Base-by-base conservation (phyloP, 305 asterid genomes). In the Coffea humblotiana region DNA sequence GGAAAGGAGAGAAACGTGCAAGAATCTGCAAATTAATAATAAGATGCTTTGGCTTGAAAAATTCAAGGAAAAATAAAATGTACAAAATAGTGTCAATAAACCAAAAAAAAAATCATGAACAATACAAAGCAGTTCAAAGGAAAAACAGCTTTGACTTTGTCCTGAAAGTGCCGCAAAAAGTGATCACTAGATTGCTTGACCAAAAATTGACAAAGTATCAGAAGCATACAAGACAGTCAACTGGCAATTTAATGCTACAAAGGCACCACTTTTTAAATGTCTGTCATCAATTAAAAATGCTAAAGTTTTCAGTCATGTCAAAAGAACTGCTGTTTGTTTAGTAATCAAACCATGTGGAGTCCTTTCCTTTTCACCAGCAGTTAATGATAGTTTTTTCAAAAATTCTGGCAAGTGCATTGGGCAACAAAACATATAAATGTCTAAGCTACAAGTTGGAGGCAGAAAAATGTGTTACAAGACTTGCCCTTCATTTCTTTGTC, bases 1-100 rank as follows among this genome's bases (percentile, higher is more conserved):
- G 90, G 79, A 84, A 73, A 68, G 99, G 99, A 84, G 95, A 84
- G 89, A 94, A 96, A 75, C 98, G 97, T 84, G 98, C 97, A 83
- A 94, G 94, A 85, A 96, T 92, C 99, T 96, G 91, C 78, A 84
- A 78, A 68, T 82, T 79, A 77, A 75, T 14, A 72, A 86, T 60
- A 70, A 85, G 78, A 83, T 49, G 54, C 58, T 48, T 25, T 29
- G 25, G 48, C 49, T 72, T 12, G 12, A 77, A 64, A 67, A 77
- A 58, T 49, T 72, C 37, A 13, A 48, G 25, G 8, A 58, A 48
- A 64, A 52, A 23, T 3, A 19, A 15, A 27, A 72, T n/a, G 54
- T 48, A 74, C 19, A 61, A 70, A 43, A 56, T 71, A 75, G 65
- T 52, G 61, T 71, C 48, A 79, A 32, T 47, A 56, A 16, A 76